Base-by-base conservation (phyloP, 352 stramenopile species). In the Phytophthora capsici region DNA sequence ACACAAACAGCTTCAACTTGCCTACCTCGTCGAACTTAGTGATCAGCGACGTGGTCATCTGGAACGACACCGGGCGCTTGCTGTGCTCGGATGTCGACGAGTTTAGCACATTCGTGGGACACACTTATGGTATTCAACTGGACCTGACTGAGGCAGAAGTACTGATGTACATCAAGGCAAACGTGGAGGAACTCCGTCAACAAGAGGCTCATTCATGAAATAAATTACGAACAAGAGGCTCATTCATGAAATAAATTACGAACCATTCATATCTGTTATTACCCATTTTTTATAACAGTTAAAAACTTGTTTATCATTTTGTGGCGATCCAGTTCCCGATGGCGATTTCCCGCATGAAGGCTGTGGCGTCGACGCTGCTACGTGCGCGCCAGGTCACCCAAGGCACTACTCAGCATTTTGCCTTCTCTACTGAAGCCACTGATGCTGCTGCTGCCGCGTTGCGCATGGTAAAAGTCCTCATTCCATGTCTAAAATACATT, bases 1-100 rank as follows among this genome's bases (percentile, higher is more conserved):
- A 2, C 23, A n/a, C 34, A 19, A 28, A 46, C 37, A 67, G 61
- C 45, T 73, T 69, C 54, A 61, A 64, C 54, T 55, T 69, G 36
- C 83, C 77, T 8, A 86, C 62, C 32, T 78, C 80, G 6, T 69
- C 62, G 3, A 75, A 79, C 32, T 34, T 77, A 4, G 69, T 83
- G 22, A 84, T 89, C 56, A 87, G 78, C 48, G 81, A 93, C 37
- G 77, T 93, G 26, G 73, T 86, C 23, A 71, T 93, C 36, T 93
- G 80, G 82, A 72, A 75, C 16, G 82, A 91, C 69, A 91, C 80
- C 1, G 70, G 74, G 0, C 73, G 84, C 3, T 73, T 93, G 17
- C 41, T 90, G 52, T 86, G 76, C 64, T 81, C 76, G 13, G 80
- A 93, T 36, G 78, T 81, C 28, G 80, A 91, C 32, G 65, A 63